These are phyloP conservation scores for Pistacia vera DNA, from an alignment of 345 rosid species.

Conservation along the genomic window DNA sequence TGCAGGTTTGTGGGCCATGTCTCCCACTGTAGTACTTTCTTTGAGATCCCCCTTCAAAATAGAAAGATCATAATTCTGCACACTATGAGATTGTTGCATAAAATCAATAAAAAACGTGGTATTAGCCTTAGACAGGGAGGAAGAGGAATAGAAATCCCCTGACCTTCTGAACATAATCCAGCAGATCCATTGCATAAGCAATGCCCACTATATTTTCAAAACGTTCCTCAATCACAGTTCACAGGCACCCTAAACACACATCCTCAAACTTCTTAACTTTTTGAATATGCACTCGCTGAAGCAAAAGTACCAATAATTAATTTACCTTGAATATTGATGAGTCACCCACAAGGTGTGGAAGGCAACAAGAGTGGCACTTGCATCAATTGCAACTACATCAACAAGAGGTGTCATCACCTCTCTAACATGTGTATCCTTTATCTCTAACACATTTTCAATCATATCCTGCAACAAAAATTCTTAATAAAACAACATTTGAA, in stretches of 20 bases:
- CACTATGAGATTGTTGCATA: constrained; percentile 39
- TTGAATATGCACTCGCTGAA: constrained; percentile 23
- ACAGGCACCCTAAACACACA: constrained; percentile 73
- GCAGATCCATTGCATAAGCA: constrained; percentile 98
- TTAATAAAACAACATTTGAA: background rate
- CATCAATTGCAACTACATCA: too few relatives aligned
- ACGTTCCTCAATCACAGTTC: constrained; percentile 99
- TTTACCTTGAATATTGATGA: constrained; percentile 95
- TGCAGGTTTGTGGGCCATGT: constrained; percentile 98
- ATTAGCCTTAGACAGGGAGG: constrained; percentile 12
- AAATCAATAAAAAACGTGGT: constrained; percentile 33
- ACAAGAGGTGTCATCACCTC: too few relatives aligned
- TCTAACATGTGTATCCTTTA: too few relatives aligned
- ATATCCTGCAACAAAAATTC: too few relatives aligned
- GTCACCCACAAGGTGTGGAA: constrained; percentile 71
- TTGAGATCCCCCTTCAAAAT: constrained; percentile 95
- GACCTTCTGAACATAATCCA: constrained; percentile 95
- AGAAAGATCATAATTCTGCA: constrained; percentile 54
- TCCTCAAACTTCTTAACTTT: background rate
- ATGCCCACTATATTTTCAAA: constrained; percentile 95
- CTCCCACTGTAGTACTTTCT: constrained; percentile 80
- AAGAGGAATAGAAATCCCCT: constrained; percentile 26
- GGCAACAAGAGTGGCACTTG: too few relatives aligned
- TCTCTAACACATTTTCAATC: too few relatives aligned
- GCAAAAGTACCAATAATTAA: constrained; percentile 4